Evolutionary conservation across 305 asterid species (phyloP).

Genomic region (Rubia peregrina): DNA sequence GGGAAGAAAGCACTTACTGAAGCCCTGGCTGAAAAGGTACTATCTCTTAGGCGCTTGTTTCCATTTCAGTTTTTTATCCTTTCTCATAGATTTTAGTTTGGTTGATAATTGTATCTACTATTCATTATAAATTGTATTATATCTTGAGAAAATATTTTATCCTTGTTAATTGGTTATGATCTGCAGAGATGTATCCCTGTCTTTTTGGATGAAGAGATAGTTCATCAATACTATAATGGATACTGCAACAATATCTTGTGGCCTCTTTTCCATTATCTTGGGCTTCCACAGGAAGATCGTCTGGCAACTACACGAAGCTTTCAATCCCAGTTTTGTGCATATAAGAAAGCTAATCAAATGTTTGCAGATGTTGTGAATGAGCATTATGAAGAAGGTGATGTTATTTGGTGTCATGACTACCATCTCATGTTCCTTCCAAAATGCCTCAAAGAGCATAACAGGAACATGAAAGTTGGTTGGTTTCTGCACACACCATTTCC

Average conservation of each 20-base stretch:
- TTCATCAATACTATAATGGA: conserved; percentile 90
- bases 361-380: conserved; percentile 79
- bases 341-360: conserved; percentile 81
- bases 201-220: conserved; percentile 83
- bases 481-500: conserved; percentile 95
- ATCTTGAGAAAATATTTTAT: background rate
- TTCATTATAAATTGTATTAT: background rate
- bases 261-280: conserved; percentile 91
- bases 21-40: conserved; percentile 90
- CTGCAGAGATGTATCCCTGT: conserved; percentile 87
- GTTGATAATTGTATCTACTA: background rate
- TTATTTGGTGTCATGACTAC: conserved; percentile 94
- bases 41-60: background rate
- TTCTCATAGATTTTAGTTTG: background rate
- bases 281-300: conserved; percentile 95
- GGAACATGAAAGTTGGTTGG: conserved; percentile 92
- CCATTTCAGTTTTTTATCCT: background rate
- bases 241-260: conserved; percentile 86
- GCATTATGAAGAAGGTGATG: conserved; percentile 84
- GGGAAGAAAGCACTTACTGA: conserved; percentile 71
- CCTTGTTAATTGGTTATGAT: conserved; percentile 2
- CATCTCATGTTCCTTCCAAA: conserved; percentile 93
- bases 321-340: conserved; percentile 84
- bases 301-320: conserved; percentile 89
- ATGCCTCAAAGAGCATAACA: conserved; percentile 64